A percentile compares a stretch with the other conserved stretches of the same genome.
These are phyloP conservation scores for Larix kaempferi DNA, from an alignment of 75 land plant species.

Conservation along the genomic window DNA sequence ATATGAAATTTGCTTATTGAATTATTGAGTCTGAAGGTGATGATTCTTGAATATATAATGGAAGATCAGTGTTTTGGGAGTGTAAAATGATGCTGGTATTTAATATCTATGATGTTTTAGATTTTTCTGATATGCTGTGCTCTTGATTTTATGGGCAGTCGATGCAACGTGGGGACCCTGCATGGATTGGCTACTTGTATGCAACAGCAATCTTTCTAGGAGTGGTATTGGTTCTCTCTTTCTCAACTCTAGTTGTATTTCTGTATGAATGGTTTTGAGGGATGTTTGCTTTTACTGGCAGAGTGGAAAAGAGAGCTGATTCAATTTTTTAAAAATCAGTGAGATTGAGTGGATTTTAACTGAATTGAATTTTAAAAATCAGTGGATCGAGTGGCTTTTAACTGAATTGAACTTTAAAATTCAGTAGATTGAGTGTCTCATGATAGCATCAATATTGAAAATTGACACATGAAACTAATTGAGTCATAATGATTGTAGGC, in stretches of 20 bases:
- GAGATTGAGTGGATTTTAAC: too few relatives aligned
- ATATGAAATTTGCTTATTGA: not conserved
- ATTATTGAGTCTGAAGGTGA: not conserved
- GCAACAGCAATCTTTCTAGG: conserved; percentile 86
- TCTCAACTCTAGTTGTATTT: not conserved
- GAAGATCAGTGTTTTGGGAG: not conserved
- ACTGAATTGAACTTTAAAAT: too few relatives aligned
- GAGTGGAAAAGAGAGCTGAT: too few relatives aligned
- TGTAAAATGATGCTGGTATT: not conserved
- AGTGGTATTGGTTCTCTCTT: conserved; percentile 43
- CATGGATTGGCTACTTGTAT: conserved; percentile 93
- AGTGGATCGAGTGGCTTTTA: too few relatives aligned
- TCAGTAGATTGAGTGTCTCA: too few relatives aligned
- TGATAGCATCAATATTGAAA: too few relatives aligned
- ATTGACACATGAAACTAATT: too few relatives aligned
- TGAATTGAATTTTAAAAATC: too few relatives aligned
- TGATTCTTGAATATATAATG: not conserved
- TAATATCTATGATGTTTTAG: not conserved
- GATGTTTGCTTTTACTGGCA: too few relatives aligned
- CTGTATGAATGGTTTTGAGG: too few relatives aligned
- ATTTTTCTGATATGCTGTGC: not conserved
- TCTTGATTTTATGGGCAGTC: conserved; percentile 48
- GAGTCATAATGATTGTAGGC: too few relatives aligned
- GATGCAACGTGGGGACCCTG: conserved; percentile 84
- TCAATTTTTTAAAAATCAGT: too few relatives aligned